Base-by-base conservation (phyloP, 2,329 filamentous ascomycete species). In the Zasmidium cellare region DNA sequence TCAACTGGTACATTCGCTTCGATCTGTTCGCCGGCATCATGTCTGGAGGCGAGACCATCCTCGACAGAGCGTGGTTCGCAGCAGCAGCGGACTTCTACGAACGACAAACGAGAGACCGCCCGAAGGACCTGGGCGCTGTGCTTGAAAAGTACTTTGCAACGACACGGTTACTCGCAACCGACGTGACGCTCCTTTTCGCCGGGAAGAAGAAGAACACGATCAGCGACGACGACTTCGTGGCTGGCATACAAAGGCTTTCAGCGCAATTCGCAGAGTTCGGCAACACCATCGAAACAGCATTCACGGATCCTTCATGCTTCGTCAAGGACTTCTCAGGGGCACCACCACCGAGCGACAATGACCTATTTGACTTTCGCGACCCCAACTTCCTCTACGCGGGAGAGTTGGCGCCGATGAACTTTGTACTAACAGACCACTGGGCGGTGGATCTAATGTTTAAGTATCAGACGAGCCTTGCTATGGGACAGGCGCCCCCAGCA, bases 1-100 rank as follows among this genome's bases (percentile, higher is more conserved):
- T 96, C 51, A 81, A 83, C n/a, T 97, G 94, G 94, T 97, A 96
- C 72, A 82, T 87, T 25, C 87, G 92, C 35, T 96, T 96, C 70
- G 94, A 97, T 72, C 82, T 92, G 9, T 90, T 92, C 57, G 87
- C 91, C 5, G 89, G 90, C 1, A 83, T 97, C 61, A 87, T 96
- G 80, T 90, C 90, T 22, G 89, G 90, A 1, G 89, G 89, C 64
- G 86, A 87, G 65, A 87, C 90, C 0, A 83, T 87, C 1, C 79
- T 97, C 14, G 82, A 87, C 6, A 83, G 86, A 48, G 87, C 91
- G 59, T 97, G 92, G 92, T 92, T 93, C 68, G 79, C 82, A 1
- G 78, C 80, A 7, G 83, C 85, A 55, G 80, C 87, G 46, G 79
- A 86, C 2, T 88, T 84, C 70, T 89, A 87, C 68, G 76, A 79